Base-by-base conservation (phyloP, 441 rosid genomes). In the Pelargonium exstipulatum region DNA sequence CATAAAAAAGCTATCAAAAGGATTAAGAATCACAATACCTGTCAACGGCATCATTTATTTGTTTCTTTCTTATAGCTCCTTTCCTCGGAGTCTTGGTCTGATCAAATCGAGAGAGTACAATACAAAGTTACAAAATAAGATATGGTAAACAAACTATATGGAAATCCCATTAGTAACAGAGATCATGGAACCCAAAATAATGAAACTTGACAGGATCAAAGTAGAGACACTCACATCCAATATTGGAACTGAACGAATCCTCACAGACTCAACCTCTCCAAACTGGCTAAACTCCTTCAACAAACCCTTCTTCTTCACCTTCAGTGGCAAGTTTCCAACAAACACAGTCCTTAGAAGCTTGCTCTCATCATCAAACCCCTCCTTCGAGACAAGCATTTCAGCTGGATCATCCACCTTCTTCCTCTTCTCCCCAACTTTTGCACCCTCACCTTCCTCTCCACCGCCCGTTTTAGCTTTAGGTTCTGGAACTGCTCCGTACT, bases 331-430 rank as follows among this genome's bases (percentile, higher is more conserved):
- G 70, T 95, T 95, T 68, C 99, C 99, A 14, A 90, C 88, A 87
- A 92, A 95, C 48, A 95, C 90, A 43, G 99, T 95, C 83, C 96
- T 92, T 74, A 85, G 76, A 37, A 95, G 85, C 89, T 90, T 95
- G 42, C 66, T 79, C 71, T 92, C 98, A 46, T 91, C 98, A 60
- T 95, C 98, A 72, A 90, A 95, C 0, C 96, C 95, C 74, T 88
- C 98, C 64, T 78, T 85, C 1, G 85, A 71, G 61, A 72, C 84
- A 85, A 85, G 49, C 51, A 76, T 46, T 40, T 84, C 88, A 17
- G 65, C 86, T 0, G 73, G 75, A 63, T 84, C 83, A 48, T 85
- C 95, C 13, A 79, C 71, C 74, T 86, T 85, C 80, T 94, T 95
- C 88, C 97, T 88, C 87, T 90, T 92, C 82, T 83, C 83, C 20